Evolutionary conservation across 805 yeast genomes (phyloP).

Genomic region (Metschnikowia kofuensis): DNA sequence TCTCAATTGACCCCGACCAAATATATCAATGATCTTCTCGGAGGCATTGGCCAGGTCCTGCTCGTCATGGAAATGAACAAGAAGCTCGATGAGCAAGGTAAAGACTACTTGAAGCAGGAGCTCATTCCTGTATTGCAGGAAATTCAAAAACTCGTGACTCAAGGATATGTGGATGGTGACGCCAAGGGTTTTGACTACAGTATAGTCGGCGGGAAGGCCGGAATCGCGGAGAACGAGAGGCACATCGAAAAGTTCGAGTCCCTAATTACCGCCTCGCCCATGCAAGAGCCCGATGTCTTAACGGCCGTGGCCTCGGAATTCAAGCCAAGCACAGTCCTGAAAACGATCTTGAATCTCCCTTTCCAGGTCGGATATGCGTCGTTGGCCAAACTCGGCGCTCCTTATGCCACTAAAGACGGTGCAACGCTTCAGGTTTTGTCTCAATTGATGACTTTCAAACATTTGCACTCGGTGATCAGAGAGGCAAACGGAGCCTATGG

Average conservation of each 20-base stretch:
- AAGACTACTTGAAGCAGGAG: constrained; percentile 37
- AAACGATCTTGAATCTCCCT: constrained; percentile 66
- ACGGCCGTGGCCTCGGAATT: constrained; percentile 17
- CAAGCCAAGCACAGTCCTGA: constrained; percentile 11
- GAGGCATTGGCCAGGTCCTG: constrained; percentile 77
- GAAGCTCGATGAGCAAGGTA: constrained; percentile 42
- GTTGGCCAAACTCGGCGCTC: constrained; percentile 60
- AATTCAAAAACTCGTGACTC: constrained; percentile 45
- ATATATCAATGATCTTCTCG: constrained; percentile 57
- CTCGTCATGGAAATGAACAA: constrained; percentile 60
- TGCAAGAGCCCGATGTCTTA: constrained; percentile 16
- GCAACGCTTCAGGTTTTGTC: constrained; percentile 83
- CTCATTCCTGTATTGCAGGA: constrained; percentile 62
- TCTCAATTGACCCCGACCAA: constrained; percentile 61
- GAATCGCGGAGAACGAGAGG: constrained; percentile 34
- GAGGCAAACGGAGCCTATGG: constrained; percentile 99
- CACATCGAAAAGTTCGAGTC: constrained; percentile 31
- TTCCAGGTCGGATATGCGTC: constrained; percentile 88
- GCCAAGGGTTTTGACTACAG: constrained; percentile 45
- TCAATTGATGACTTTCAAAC: constrained; percentile 74
- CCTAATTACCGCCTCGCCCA: constrained; percentile 16
- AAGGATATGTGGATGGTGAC: constrained; percentile 20
- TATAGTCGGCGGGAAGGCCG: constrained; percentile 55
- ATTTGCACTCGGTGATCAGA: constrained; percentile 83
- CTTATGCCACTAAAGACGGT: constrained; percentile 69